Evolutionary conservation across 108 stramenopile species (phyloP).

Genomic region (Schizochytrium sp.): DNA sequence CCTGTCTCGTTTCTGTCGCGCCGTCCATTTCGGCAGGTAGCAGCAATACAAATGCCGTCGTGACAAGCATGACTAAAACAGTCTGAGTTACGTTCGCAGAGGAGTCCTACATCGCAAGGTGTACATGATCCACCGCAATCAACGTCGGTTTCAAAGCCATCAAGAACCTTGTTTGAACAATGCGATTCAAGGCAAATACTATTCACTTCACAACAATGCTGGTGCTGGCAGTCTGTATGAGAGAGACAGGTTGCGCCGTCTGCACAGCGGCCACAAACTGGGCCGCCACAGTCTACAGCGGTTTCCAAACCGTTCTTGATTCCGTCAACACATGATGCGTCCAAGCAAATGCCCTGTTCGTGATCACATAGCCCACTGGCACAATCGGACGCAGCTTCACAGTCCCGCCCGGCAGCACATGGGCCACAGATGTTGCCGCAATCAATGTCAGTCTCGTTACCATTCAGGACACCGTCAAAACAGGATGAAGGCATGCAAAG

Average conservation of each 20-base stretch:
- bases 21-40: slow-evolving; percentile 59
- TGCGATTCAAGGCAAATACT: background rate
- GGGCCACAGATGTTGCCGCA: slow-evolving; percentile 36
- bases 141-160: slow-evolving; percentile 60
- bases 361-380: slow-evolving; percentile 41
- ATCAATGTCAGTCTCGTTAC: slow-evolving; percentile 57
- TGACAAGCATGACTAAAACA: slow-evolving; percentile 42
- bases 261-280: slow-evolving; percentile 17
- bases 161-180: slow-evolving; percentile 56
- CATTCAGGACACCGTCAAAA: slow-evolving; percentile 42
- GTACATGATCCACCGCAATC: slow-evolving; percentile 62
- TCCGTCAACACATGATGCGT: slow-evolving; percentile 26
- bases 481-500: slow-evolving; percentile 37
- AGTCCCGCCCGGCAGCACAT: slow-evolving; percentile 32
- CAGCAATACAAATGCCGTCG: slow-evolving; percentile 25
- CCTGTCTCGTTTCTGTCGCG: slow-evolving; percentile 61
- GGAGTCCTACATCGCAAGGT: background rate
- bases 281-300: slow-evolving; percentile 44
- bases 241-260: slow-evolving; percentile 16
- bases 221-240: slow-evolving; percentile 1
- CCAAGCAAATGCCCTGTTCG: slow-evolving; percentile 28
- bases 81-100: slow-evolving; percentile 57
- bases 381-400: background rate
- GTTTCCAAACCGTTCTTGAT: slow-evolving; percentile 39
- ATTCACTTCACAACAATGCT: background rate